Conservation (phyloP, 768 basidiomycete genomes). For the Boletus vermiculosoides region DNA sequence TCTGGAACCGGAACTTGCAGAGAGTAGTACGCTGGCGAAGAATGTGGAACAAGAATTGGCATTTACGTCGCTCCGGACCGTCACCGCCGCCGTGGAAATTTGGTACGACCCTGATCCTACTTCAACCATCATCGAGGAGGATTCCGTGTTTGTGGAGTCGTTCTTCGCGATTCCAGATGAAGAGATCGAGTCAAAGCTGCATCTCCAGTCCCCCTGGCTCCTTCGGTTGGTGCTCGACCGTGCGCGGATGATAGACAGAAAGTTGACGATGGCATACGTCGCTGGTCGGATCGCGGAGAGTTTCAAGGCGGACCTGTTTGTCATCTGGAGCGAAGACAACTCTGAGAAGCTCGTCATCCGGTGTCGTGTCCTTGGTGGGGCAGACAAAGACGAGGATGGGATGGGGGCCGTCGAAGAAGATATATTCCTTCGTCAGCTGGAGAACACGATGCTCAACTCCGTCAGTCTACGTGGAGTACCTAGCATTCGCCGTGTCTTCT, state of each 20-base stretch:
- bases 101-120: constrained; percentile 95
- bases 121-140: constrained; percentile 94
- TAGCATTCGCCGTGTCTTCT: constrained; percentile 89
- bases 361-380: constrained; percentile 84
- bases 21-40: constrained; percentile 67
- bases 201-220: constrained; percentile 94
- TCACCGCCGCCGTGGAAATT: constrained; percentile 94
- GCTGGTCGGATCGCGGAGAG: constrained; percentile 91
- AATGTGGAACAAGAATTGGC: constrained; percentile 91
- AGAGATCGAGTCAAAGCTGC: constrained; percentile 86
- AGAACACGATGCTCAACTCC: constrained; percentile 94
- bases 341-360: constrained; percentile 96
- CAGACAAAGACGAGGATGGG: constrained; percentile 84
- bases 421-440: constrained; percentile 92
- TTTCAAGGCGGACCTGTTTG: constrained; percentile 94
- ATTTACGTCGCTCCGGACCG: constrained; percentile 89
- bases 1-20: constrained; percentile 68
- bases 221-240: constrained; percentile 96
- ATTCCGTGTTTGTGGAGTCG: constrained; percentile 92
- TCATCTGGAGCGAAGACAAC: constrained; percentile 99
- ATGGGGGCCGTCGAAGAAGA: constrained; percentile 83
- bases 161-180: constrained; percentile 99
- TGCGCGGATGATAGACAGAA: constrained; percentile 96
- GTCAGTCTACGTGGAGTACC: constrained; percentile 93
- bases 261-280: constrained; percentile 92